Conservation (phyloP, 2,329 filamentous ascomycete genomes). For the Cordyceps sp. region DNA sequence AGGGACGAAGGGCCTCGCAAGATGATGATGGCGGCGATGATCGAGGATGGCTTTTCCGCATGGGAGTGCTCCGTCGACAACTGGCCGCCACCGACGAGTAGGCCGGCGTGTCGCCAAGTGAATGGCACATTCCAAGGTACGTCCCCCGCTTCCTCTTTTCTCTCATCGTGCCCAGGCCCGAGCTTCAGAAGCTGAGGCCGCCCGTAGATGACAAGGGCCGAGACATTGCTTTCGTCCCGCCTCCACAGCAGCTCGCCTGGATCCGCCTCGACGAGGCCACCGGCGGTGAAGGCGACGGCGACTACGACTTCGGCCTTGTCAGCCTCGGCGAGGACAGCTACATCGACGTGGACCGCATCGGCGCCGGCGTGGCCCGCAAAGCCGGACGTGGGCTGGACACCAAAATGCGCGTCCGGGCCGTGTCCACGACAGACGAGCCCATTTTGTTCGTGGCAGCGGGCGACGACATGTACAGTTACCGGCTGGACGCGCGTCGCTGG, state of each 20-base stretch:
- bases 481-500: slow-evolving; percentile 2
- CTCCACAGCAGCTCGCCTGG: slow-evolving; percentile 6
- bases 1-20: too few species aligned
- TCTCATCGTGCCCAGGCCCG: not conserved
- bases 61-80: slow-evolving; percentile 7
- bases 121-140: slow-evolving; percentile 5
- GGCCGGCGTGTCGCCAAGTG: slow-evolving; percentile 4
- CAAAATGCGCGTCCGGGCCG: slow-evolving; percentile 1
- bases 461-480: slow-evolving; percentile 5
- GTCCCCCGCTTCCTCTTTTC: not conserved
- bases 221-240: slow-evolving; percentile 1
- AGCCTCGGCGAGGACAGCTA: slow-evolving; percentile 2
- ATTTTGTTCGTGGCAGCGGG: slow-evolving; percentile 6
- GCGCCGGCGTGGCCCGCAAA: slow-evolving; percentile 1
- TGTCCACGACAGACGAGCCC: slow-evolving; percentile 5
- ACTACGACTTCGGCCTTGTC: slow-evolving; percentile 6
- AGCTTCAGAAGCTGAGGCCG: not conserved
- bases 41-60: slow-evolving; percentile 3
- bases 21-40: slow-evolving; percentile 6
- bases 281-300: not conserved
- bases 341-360: slow-evolving; percentile 5
- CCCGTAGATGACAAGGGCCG: slow-evolving; percentile 3
- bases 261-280: slow-evolving; percentile 1
- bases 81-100: slow-evolving; percentile 3
- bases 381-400: slow-evolving; percentile 3